Evolutionary conservation across 148 eudicot species (phyloP).

Genomic region (Dianthus caryophyllus): DNA sequence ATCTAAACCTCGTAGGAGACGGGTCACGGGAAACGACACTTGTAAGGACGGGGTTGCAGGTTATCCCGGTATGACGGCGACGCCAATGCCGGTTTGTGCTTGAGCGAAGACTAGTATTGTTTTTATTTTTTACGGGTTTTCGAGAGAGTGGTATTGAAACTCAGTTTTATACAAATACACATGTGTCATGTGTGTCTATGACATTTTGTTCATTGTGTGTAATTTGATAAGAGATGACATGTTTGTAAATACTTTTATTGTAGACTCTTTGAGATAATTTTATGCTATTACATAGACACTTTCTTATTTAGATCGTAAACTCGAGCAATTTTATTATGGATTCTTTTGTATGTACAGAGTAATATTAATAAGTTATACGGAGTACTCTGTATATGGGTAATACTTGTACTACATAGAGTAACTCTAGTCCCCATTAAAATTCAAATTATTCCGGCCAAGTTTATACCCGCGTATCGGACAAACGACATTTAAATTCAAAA

Average conservation of each 20-base stretch:
- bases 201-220: neutral
- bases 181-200: neutral
- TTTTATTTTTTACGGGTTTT: neutral
- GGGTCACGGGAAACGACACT: neutral
- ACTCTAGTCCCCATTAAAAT: no score
- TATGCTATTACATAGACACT: no score
- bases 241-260: constrained; percentile 1
- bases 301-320: no score
- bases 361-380: no score
- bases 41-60: constrained; percentile 6
- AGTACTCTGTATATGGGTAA: no score
- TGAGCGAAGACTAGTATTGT: neutral
- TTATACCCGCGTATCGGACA: no score
- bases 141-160: neutral
- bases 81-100: constrained; percentile 17
- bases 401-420: no score
- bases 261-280: no score
- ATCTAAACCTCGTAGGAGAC: constrained; percentile 7
- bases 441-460: no score
- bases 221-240: neutral
- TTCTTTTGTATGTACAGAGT: no score
- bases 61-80: neutral
- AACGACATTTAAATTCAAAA: no score
- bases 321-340: no score
- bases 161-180: neutral